phyloP scores from a whole-genome alignment of 1,139 yeast species.

The Pneumocystis sp. region DNA sequence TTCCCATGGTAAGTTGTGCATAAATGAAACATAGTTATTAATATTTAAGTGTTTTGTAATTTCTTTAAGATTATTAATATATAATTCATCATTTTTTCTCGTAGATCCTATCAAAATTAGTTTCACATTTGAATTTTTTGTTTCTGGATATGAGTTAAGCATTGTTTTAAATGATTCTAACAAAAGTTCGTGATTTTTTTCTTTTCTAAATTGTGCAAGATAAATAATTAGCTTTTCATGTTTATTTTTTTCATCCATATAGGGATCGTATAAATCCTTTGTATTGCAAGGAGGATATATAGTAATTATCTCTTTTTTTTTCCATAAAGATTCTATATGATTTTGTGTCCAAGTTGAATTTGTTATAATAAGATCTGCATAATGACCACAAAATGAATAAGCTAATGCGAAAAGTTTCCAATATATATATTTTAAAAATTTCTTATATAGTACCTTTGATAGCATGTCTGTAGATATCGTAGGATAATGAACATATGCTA shows the following conservation, averaged over 20 bases:
- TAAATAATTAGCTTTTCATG: conserved; percentile 52
- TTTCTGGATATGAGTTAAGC: conserved; percentile 15
- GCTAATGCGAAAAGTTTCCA: conserved; percentile 43
- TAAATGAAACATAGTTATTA: conserved; percentile 42
- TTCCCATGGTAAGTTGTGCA: conserved; percentile 61
- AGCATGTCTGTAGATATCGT: conserved; percentile 78
- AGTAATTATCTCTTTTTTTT: conserved; percentile 29
- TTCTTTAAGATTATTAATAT: conserved; percentile 37
- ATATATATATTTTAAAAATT: conserved; percentile 42
- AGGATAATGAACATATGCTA: conserved; percentile 89
- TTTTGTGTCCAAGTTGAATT: conserved; percentile 87
- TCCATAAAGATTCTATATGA: conserved; percentile 56
- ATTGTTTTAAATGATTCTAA: conserved; percentile 48
- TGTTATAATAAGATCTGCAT: conserved; percentile 50
- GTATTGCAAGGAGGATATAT: conserved; percentile 84
- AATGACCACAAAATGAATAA: conserved; percentile 54
- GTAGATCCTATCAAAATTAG: conserved; percentile 74
- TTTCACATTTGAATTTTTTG: conserved; percentile 21
- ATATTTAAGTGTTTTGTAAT: conserved; percentile 38
- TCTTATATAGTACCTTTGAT: conserved; percentile 18
- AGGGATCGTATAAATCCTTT: conserved; percentile 29
- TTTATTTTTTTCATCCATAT: conserved; percentile 15
- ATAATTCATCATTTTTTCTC: conserved; percentile 52
- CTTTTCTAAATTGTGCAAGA: conserved; percentile 90
- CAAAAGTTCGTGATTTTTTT: conserved; percentile 70